Percentiles rank a stretch among this genome's conserved stretches.
Evolutionary conservation across 2,329 filamentous ascomycete species (phyloP).

Genomic region (Nothomitra cinnamomea): DNA sequence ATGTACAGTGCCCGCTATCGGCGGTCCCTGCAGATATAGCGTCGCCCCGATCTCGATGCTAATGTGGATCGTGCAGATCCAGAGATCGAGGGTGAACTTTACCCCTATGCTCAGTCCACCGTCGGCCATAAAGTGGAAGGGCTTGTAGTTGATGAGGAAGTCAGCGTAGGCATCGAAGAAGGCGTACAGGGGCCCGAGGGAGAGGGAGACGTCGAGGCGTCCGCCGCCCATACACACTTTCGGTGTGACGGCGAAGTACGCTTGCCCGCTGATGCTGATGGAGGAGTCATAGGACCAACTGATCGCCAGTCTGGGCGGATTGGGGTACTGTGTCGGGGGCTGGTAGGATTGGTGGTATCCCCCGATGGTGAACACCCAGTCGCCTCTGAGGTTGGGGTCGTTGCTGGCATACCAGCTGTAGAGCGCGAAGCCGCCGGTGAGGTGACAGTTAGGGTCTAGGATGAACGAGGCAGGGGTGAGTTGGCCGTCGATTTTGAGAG

Average conservation of each 20-base stretch:
- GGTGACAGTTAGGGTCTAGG: constrained; percentile 23
- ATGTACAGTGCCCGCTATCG: no score
- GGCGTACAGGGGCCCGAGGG: constrained; percentile 21
- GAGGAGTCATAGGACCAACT: constrained; percentile 19
- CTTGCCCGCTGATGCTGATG: constrained; percentile 23
- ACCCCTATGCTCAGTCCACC: constrained; percentile 17
- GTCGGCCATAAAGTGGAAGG: constrained; percentile 21
- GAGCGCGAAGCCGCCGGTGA: constrained; percentile 27
- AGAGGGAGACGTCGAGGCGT: constrained; percentile 16
- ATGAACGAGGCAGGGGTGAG: constrained; percentile 26
- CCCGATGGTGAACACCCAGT: neutral
- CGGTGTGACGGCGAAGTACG: constrained; percentile 31
- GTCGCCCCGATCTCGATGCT: constrained; percentile 12
- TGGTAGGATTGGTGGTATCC: neutral
- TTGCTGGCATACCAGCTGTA: constrained; percentile 22
- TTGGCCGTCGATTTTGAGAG: constrained; percentile 23
- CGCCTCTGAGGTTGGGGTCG: constrained; percentile 3
- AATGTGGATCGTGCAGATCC: constrained; percentile 9
- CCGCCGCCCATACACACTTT: constrained; percentile 28
- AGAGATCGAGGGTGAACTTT: constrained; percentile 7
- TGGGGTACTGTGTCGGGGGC: neutral
- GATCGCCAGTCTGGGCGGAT: constrained; percentile 23
- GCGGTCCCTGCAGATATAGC: constrained; percentile 14
- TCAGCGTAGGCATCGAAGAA: constrained; percentile 25
- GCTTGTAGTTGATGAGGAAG: constrained; percentile 26